These are phyloP conservation scores for Hordeum vulgare DNA, from an alignment of 176 grass and related monocot genomes.

Conservation along the genomic window DNA sequence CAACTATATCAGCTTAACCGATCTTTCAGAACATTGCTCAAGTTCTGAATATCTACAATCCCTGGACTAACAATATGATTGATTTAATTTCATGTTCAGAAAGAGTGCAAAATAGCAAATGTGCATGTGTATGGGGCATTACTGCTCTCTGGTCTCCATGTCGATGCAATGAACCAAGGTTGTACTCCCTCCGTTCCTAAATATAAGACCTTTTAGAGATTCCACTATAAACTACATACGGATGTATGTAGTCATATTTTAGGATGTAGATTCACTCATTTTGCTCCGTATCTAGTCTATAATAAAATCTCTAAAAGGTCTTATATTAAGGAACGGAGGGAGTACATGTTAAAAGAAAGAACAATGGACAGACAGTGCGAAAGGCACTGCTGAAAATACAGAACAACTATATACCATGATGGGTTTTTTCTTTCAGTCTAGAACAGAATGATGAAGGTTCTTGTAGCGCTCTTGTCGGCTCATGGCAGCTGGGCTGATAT, in stretches of 20 bases:
- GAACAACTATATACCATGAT: constrained; percentile 22
- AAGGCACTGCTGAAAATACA: no score
- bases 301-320: no score
- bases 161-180: background rate
- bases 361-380: no score
- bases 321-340: no score
- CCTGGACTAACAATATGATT: background rate
- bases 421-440: constrained; percentile 14
- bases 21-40: constrained; percentile 2
- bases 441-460: constrained; percentile 25
- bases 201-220: no score
- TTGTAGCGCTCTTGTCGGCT: constrained; percentile 12
- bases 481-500: constrained; percentile 3
- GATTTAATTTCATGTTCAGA: background rate
- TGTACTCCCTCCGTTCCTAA: no score
- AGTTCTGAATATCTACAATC: background rate
- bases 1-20: background rate
- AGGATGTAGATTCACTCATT: no score
- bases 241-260: no score
- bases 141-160: background rate
- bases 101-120: background rate
- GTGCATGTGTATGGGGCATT: background rate
- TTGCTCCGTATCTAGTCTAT: no score
- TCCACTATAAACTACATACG: no score
- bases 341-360: no score